A percentile compares a stretch with the other conserved stretches of the same genome.
phyloP scores from a whole-genome alignment of 306 rosid species.

The Rosa chinensis region DNA sequence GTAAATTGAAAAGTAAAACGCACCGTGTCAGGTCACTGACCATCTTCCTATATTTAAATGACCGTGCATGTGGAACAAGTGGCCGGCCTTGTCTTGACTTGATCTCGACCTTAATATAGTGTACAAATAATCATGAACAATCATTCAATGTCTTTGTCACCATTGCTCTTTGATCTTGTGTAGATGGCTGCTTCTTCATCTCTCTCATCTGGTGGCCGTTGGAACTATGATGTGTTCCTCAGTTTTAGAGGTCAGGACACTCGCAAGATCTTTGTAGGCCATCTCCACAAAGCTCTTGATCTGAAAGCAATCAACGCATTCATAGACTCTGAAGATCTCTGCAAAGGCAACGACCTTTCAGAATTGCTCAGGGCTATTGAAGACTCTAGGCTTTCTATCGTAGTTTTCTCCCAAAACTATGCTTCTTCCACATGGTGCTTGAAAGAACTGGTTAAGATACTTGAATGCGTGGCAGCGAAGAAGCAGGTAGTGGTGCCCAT shows the following conservation, averaged over 20 bases:
- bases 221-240: constrained; percentile 18
- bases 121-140: not conserved
- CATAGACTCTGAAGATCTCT: constrained; percentile 1
- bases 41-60: no score
- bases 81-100: not conserved
- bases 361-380: not conserved
- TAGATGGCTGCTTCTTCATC: not conserved
- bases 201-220: not conserved
- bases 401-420: not conserved
- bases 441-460: constrained; percentile 2
- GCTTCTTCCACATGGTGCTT: constrained; percentile 21
- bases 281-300: constrained; percentile 2
- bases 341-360: not conserved
- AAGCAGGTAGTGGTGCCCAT: not conserved
- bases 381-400: not conserved
- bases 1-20: no score
- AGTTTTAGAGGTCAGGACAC: constrained; percentile 18
- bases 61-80: not conserved
- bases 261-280: not conserved
- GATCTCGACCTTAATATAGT: not conserved
- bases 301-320: not conserved
- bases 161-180: not conserved
- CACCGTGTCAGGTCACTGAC: no score
- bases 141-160: no score
- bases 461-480: not conserved